Percentiles rank a stretch among this genome's conserved stretches.
phyloP scores from a whole-genome alignment of 148 eudicot genomes.

The Talinum fruticosum region DNA sequence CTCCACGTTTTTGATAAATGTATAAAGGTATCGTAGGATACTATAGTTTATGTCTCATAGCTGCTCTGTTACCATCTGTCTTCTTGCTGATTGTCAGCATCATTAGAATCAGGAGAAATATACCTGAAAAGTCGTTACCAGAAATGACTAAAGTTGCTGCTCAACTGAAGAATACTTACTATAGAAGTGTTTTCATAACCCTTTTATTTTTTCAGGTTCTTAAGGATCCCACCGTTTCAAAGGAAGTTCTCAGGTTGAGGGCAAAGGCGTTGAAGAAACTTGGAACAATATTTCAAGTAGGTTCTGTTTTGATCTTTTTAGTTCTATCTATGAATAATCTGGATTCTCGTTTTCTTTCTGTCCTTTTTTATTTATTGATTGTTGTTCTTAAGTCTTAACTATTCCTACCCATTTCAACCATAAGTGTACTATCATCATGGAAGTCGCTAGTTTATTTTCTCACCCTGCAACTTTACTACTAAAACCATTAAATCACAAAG shows the following conservation, averaged over 20 bases:
- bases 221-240: constrained; percentile 63
- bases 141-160: background rate
- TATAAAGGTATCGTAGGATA: too few relatives aligned
- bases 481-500: background rate
- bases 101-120: too few relatives aligned
- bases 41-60: background rate
- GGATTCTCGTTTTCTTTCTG: background rate
- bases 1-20: too few relatives aligned
- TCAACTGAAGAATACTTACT: background rate
- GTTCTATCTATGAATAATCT: background rate
- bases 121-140: background rate
- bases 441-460: background rate
- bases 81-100: background rate
- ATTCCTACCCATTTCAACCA: too few relatives aligned
- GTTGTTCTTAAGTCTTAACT: too few relatives aligned
- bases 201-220: constrained; percentile 48
- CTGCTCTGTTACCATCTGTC: background rate
- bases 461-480: background rate
- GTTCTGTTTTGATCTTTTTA: constrained; percentile 13
- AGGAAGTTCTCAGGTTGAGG: constrained; percentile 62
- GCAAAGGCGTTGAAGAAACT: constrained; percentile 84
- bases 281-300: constrained; percentile 83
- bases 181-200: background rate
- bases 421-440: too few relatives aligned
- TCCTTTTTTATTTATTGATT: background rate